Conservation (phyloP, 495 filamentous ascomycete species). For the Usnea hakonensis region DNA sequence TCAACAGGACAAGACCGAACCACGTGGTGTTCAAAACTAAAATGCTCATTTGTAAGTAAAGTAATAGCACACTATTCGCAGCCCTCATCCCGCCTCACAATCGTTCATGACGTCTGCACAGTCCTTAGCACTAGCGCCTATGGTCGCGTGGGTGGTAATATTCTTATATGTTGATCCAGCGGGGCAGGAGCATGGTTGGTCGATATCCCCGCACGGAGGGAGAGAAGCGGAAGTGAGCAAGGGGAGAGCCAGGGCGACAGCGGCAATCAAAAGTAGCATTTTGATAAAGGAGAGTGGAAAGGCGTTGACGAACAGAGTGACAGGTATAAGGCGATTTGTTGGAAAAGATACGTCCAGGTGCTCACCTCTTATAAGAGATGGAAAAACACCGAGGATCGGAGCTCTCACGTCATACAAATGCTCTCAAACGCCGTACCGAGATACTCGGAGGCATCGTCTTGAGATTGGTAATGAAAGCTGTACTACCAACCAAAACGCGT, state of each 20-base stretch:
- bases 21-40: not conserved
- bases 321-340: too few species aligned
- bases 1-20: not conserved
- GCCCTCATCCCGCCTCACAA: not conserved
- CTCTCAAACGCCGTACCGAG: too few species aligned
- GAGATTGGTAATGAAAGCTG: too few species aligned
- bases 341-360: too few species aligned
- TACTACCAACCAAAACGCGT: too few species aligned
- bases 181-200: conserved; percentile 5
- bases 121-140: conserved; percentile 5
- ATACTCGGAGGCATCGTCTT: too few species aligned
- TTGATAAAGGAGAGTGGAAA: not conserved
- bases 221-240: not conserved
- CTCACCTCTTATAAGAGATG: too few species aligned
- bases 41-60: not conserved
- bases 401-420: too few species aligned
- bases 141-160: not conserved
- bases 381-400: too few species aligned
- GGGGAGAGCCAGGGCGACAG: not conserved
- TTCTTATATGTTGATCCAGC: conserved; percentile 1
- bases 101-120: not conserved
- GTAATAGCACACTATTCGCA: not conserved
- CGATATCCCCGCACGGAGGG: conserved; percentile 4
- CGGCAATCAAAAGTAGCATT: not conserved
- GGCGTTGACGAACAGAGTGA: too few species aligned